These are phyloP conservation scores for Bodo saltans DNA, from an alignment of 78 protist species.

Conservation along the genomic window DNA sequence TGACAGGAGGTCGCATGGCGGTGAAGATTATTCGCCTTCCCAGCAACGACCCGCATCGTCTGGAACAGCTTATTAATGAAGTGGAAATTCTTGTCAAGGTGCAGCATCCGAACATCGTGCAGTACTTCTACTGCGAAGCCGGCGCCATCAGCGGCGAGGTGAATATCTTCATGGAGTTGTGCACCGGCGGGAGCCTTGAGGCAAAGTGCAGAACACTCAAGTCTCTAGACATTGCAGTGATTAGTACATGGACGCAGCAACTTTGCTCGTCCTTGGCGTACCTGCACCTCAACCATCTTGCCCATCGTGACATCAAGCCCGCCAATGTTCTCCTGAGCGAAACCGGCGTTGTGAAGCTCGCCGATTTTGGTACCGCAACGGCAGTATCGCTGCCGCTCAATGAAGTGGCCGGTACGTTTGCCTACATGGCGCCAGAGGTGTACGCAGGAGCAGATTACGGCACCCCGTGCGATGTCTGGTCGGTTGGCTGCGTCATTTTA, in stretches of 20 bases:
- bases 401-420: not conserved
- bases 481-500: too few relatives aligned
- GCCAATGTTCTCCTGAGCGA: conserved; percentile 80
- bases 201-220: not conserved
- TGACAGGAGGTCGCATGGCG: not conserved
- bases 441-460: not conserved
- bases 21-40: not conserved
- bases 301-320: conserved; percentile 88
- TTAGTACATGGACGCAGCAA: conserved; percentile 26
- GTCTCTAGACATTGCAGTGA: not conserved
- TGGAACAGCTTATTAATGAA: conserved; percentile 26
- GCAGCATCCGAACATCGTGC: conserved; percentile 12
- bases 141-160: not conserved
- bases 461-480: not conserved
- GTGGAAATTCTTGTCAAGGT: conserved; percentile 12
- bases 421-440: conserved; percentile 21
- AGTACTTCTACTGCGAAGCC: conserved; percentile 18
- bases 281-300: conserved; percentile 60
- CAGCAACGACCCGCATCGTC: not conserved
- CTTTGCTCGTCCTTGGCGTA: conserved; percentile 53
- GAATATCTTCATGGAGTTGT: not conserved
- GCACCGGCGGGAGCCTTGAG: not conserved
- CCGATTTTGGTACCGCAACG: conserved; percentile 93
- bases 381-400: not conserved
- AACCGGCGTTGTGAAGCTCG: conserved; percentile 76